phyloP scores from a whole-genome alignment of 345 rosid species.

The Euphorbia lathyris region DNA sequence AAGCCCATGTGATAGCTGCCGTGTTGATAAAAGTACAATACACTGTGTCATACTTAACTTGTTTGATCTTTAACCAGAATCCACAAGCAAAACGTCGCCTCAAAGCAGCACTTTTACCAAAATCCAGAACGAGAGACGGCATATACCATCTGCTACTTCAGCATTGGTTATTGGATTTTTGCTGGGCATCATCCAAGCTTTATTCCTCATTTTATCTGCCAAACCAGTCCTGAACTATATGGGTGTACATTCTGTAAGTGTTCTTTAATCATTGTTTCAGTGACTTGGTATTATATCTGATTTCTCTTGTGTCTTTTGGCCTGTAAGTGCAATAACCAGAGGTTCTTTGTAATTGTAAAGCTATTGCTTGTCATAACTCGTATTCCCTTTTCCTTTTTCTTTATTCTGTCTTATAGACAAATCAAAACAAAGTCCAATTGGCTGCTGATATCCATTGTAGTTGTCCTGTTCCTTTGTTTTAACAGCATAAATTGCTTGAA shows the following conservation, averaged over 20 bases:
- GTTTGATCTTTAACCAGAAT: conserved; percentile 18
- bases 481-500: neutral
- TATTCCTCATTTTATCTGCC: conserved; percentile 19
- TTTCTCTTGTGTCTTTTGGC: neutral
- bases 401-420: too few relatives aligned
- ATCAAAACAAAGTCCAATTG: neutral
- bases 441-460: neutral
- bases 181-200: conserved; percentile 27
- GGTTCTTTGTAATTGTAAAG: neutral
- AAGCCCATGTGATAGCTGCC: conserved; percentile 1
- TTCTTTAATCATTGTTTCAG: neutral
- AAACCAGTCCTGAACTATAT: conserved; percentile 23
- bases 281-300: neutral
- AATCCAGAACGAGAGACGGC: conserved; percentile 12
- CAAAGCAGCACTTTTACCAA: conserved; percentile 2
- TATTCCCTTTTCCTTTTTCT: too few relatives aligned
- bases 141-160: conserved; percentile 36
- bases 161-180: conserved; percentile 29
- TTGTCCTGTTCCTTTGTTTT: neutral
- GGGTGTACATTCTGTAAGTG: conserved; percentile 28
- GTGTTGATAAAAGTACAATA: neutral
- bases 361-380: neutral
- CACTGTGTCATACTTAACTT: neutral
- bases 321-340: neutral
- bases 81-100: conserved; percentile 15